Conservation (phyloP, 352 stramenopile species). For the Globisporangium heterothallicum region DNA sequence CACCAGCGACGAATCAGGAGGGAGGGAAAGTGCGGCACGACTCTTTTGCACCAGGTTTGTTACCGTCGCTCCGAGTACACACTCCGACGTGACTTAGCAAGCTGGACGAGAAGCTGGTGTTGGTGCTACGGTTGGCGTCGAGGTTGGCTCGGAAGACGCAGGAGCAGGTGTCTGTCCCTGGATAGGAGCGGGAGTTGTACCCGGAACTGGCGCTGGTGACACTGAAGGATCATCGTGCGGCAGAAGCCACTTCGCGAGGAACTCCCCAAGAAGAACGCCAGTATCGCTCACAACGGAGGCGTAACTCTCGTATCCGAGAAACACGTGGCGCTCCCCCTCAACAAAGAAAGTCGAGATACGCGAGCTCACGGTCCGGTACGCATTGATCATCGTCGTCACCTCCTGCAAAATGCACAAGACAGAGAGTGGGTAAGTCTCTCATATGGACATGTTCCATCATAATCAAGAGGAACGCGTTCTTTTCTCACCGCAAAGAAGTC, state of each 20-base stretch:
- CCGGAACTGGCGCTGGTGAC: not conserved
- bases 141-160: not conserved
- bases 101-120: slow-evolving; percentile 7
- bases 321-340: slow-evolving; percentile 42
- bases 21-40: too few species aligned
- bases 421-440: too few species aligned
- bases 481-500: slow-evolving; percentile 27
- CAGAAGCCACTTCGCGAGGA: slow-evolving; percentile 15
- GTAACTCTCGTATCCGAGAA: slow-evolving; percentile 27
- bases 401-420: slow-evolving; percentile 24
- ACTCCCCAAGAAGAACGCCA: slow-evolving; percentile 12
- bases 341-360: slow-evolving; percentile 44
- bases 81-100: too few species aligned
- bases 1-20: too few species aligned
- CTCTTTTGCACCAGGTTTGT: too few species aligned
- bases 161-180: not conserved
- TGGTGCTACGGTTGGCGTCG: not conserved
- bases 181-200: slow-evolving; percentile 3
- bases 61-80: too few species aligned
- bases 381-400: slow-evolving; percentile 26
- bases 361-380: slow-evolving; percentile 32
- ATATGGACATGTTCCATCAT: too few species aligned
- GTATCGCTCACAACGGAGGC: slow-evolving; percentile 22
- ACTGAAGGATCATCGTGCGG: slow-evolving; percentile 1
- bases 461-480: too few species aligned